phyloP scores from a whole-genome alignment of 768 basidiomycete genomes.

The Tulasnella sp. region DNA sequence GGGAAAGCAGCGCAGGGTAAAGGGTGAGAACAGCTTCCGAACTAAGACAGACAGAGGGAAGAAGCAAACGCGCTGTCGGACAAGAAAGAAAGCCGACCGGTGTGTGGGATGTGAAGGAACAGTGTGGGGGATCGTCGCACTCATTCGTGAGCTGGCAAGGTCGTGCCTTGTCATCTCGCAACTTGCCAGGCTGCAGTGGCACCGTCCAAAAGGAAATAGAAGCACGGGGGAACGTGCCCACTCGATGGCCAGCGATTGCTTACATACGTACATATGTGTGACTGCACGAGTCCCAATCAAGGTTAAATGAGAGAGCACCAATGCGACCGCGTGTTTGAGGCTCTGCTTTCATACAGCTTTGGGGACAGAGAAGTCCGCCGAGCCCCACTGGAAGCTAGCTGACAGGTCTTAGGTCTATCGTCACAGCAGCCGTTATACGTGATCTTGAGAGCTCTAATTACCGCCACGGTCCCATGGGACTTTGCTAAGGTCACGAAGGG shows the following conservation, averaged over 20 bases:
- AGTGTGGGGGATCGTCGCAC: neutral
- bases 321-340: neutral
- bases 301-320: neutral
- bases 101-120: neutral
- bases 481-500: neutral
- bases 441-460: neutral
- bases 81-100: neutral
- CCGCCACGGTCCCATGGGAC: neutral
- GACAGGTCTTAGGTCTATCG: neutral
- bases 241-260: neutral
- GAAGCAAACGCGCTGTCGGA: neutral
- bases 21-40: conserved; percentile 9
- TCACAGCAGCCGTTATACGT: neutral
- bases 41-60: neutral
- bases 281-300: neutral
- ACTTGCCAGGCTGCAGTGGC: neutral
- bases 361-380: neutral
- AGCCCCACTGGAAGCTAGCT: neutral
- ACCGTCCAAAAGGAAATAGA: neutral
- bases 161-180: neutral
- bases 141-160: neutral
- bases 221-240: neutral
- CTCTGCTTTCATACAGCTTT: neutral
- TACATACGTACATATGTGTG: neutral
- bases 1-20: neutral